Evolutionary conservation across 345 rosid genomes (phyloP), one percentile per base, ranked within the genome.

Genomic region (Euphorbia pulcherrima): DNA sequence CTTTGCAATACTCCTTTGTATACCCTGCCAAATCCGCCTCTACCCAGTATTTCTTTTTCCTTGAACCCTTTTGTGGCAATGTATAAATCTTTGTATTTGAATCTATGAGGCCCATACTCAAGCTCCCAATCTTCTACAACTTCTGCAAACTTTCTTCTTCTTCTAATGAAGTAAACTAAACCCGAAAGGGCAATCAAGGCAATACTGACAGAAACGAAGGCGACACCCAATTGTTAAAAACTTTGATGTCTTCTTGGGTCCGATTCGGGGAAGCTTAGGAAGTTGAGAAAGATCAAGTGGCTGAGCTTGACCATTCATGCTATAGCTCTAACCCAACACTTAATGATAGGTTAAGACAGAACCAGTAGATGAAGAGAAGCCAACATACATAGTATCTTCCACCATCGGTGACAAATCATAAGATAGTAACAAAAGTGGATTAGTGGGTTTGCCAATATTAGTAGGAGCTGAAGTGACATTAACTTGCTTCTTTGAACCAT

Each of bases 91-190:
- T 83, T 87, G 84, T 68, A 88, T 35, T 78, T 74, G 51, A 83
- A 90, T 60, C 95, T 73, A 9, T 84, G 90, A 16, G 91, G 83
- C 1, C 95, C 86, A 44, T 80, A 83, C 17, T 83, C 87, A 7
- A 68, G 74, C 62, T 90, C 97, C 97, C 97, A 87, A 26, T 87
- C 90, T 23, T 88, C 95, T 4, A 85, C 77, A 65, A 66, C 84
- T 46, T 91, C 97, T 0, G 90, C 85, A 33, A 82, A 89, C 58
- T 85, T 91, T 40, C 47, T 83, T 67, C 33, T 82, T 84, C 87
- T 80, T 56, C 75, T 74, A 5, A 80, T 70, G 8, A 65, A 11
- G 60, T 62, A 84, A 13, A 68, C 70, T 0, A 60, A 10, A 52
- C 69, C 72, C 3, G 28, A 78, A 44, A 82, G 60, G 0, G 60